A percentile compares a stretch with the other conserved stretches of the same genome.
Conservation (phyloP, 129 eudicot species). For the Lactuca saligna region DNA sequence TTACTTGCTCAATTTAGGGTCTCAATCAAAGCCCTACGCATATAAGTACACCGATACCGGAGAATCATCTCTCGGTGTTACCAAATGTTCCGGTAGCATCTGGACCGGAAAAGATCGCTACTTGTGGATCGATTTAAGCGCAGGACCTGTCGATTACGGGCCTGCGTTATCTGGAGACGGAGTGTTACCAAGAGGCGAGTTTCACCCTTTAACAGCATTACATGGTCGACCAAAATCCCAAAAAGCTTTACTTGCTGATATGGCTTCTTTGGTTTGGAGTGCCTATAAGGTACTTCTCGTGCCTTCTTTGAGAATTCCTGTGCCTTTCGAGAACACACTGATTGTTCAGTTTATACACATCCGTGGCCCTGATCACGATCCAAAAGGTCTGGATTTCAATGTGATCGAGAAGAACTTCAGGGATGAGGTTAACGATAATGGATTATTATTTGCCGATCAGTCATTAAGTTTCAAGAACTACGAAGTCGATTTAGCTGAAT, state of each 20-base stretch:
- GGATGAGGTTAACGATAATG: constrained; percentile 59
- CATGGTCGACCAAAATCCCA: constrained; percentile 79
- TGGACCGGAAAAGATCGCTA: constrained; percentile 78
- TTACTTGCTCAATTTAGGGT: constrained; percentile 63
- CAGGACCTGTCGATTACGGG: constrained; percentile 97
- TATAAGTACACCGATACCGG: constrained; percentile 57
- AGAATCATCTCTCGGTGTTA: constrained; percentile 55
- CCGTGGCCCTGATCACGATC: constrained; percentile 41
- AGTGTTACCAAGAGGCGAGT: constrained; percentile 82
- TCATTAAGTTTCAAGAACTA: constrained; percentile 63
- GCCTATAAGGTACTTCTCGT: constrained; percentile 88
- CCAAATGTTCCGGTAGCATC: constrained; percentile 69
- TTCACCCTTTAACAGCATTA: constrained; percentile 72
- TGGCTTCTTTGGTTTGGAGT: constrained; percentile 79
- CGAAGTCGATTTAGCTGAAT: constrained; percentile 64
- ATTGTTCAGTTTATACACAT: constrained; percentile 76
- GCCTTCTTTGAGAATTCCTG: constrained; percentile 83
- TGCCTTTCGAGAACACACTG: constrained; percentile 68
- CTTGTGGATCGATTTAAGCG: constrained; percentile 86
- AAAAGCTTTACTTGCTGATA: constrained; percentile 67
- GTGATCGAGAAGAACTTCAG: constrained; percentile 58
- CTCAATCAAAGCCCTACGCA: constrained; percentile 61
- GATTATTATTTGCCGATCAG: constrained; percentile 74
- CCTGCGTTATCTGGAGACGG: constrained; percentile 94
- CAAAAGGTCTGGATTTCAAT: constrained; percentile 60